Conservation (phyloP, 768 basidiomycete genomes). For the Trametes punicea region DNA sequence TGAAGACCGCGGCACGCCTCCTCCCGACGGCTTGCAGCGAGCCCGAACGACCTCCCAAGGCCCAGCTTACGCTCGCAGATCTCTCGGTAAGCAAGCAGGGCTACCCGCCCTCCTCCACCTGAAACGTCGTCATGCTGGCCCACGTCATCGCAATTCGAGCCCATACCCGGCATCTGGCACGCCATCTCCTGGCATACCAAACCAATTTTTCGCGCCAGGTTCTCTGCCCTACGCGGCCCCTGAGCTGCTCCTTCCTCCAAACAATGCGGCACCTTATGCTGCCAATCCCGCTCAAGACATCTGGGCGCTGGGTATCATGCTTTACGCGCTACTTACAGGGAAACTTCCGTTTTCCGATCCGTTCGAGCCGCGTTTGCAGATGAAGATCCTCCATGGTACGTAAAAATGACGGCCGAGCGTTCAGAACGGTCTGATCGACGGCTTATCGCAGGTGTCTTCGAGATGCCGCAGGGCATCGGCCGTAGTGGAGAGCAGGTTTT, state of each 20-base stretch:
- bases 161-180: constrained; percentile 33
- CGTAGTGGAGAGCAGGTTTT: constrained; percentile 67
- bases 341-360: constrained; percentile 84
- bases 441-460: constrained; percentile 51
- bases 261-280: constrained; percentile 33
- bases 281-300: constrained; percentile 83
- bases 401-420: constrained; percentile 11
- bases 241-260: constrained; percentile 71
- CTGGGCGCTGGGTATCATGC: constrained; percentile 91
- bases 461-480: constrained; percentile 53
- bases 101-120: constrained; percentile 33
- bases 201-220: constrained; percentile 63
- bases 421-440: constrained; percentile 3
- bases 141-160: constrained; percentile 47
- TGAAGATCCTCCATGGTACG: constrained; percentile 85
- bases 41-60: constrained; percentile 7
- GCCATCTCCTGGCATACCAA: constrained; percentile 31
- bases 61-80: constrained; percentile 20
- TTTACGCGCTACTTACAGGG: constrained; percentile 82
- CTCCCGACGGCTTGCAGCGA: not conserved
- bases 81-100: constrained; percentile 23
- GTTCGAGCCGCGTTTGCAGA: constrained; percentile 87
- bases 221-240: constrained; percentile 91
- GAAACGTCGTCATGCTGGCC: constrained; percentile 37
- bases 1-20: constrained; percentile 1